Base-by-base conservation (phyloP, 257 asterid genomes). In the Avicennia marina region DNA sequence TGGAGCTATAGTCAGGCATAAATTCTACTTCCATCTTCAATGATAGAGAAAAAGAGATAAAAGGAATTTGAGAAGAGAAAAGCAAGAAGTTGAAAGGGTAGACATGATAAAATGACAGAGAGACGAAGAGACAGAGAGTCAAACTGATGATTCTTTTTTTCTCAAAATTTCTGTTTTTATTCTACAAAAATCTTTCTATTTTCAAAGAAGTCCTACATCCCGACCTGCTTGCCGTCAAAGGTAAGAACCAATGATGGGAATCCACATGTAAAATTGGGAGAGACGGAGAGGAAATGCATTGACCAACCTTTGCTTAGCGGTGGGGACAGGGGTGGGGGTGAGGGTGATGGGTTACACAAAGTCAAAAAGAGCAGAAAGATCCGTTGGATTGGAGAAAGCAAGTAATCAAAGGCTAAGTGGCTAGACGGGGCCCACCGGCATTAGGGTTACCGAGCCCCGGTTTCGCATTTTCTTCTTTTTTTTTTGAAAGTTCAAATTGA, bases 351-450 rank as follows among this genome's bases (percentile, higher is more conserved):
- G 33, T 4, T 21, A 4, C 49, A 69, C 79, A 68, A 84, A 84
- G 91, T 81, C 94, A 76, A 87, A 87, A 79, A 65, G 80, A 65
- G 11, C 10, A 54, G 72, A 66, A 77, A 75, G 85, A 82, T 79
- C 87, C 89, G 94, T 84, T 84, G 74, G 81, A 76, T 79, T 18
- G 49, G 41, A 63, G 31, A 11, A 9, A 51, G 31, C n/a, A n/a
- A n/a, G n/a, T n/a, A n/a, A n/a, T n/a, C n/a, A n/a, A n/a, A n/a
- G n/a, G n/a, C n/a, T n/a, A n/a, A n/a, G n/a, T n/a, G 77, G 67
- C 24, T 58, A 54, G 64, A 11, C 48, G 8, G 67, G 78, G 3
- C 7, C 7, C 5, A 29, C 3, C 7, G 33, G 33, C 33, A 44
- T 11, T 33, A 17, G 6, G 32, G 45, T 47, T 19, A n/a, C n/a